Evolutionary conservation across 164 flowering plant species (phyloP).

Genomic region (Santalum album): DNA sequence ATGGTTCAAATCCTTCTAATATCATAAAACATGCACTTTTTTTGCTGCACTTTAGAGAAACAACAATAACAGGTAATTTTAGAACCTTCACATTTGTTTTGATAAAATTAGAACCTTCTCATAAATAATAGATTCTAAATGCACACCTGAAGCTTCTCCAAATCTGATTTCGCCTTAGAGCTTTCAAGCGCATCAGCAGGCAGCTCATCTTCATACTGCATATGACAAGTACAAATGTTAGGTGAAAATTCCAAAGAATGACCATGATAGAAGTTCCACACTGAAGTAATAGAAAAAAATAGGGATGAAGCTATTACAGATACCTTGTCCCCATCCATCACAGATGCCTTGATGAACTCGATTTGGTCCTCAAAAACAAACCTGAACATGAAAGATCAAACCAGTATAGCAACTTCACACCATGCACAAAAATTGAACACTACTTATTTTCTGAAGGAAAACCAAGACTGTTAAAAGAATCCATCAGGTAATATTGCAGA

Average conservation of each 20-base stretch:
- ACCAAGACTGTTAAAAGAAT: too few species aligned
- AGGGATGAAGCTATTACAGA: not conserved
- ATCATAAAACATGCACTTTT: too few species aligned
- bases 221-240: slow-evolving; percentile 3
- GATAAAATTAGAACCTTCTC: not conserved
- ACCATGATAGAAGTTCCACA: not conserved
- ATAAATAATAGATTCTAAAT: not conserved
- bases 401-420: too few species aligned
- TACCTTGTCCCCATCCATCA: slow-evolving; percentile 77
- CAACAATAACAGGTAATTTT: too few species aligned
- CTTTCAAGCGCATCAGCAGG: slow-evolving; percentile 27
- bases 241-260: not conserved
- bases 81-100: not conserved
- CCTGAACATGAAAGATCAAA: slow-evolving; percentile 37
- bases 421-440: too few species aligned
- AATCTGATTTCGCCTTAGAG: slow-evolving; percentile 41
- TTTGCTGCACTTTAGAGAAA: too few species aligned
- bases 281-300: too few species aligned
- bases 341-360: slow-evolving; percentile 77
- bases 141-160: slow-evolving; percentile 77
- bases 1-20: too few species aligned
- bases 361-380: slow-evolving; percentile 96
- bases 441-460: too few species aligned
- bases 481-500: not conserved
- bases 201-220: slow-evolving; percentile 52